These are phyloP conservation scores for Phytophthora megakarya DNA, from an alignment of 352 stramenopile genomes.

Conservation along the genomic window DNA sequence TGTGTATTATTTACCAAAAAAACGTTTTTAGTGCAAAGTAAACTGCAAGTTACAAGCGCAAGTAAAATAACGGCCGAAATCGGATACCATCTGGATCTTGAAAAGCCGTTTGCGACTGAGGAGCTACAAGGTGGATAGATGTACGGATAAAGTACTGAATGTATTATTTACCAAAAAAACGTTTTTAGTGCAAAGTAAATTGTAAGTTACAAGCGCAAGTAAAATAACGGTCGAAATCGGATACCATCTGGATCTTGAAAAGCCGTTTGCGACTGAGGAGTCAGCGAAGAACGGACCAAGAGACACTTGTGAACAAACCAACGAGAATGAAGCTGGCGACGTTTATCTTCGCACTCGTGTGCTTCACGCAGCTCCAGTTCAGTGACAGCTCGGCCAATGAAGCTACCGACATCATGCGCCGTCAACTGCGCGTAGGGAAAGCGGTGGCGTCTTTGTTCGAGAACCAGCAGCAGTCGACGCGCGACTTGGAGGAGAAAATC, in stretches of 20 bases:
- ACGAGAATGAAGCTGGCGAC: conserved; percentile 26
- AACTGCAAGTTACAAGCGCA: too few species aligned
- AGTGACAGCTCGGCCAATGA: conserved; percentile 23
- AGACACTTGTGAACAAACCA: conserved; percentile 6
- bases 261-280: conserved; percentile 24
- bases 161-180: conserved; percentile 31
- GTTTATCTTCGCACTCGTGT: conserved; percentile 25
- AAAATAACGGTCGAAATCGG: conserved; percentile 3
- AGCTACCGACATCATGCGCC: conserved; percentile 33
- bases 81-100: conserved; percentile 12
- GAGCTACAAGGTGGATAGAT: conserved; percentile 27
- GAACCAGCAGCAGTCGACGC: conserved; percentile 35
- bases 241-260: conserved; percentile 20
- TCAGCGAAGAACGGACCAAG: conserved; percentile 17
- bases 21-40: too few species aligned
- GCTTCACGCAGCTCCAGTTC: conserved; percentile 18
- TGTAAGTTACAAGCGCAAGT: too few species aligned
- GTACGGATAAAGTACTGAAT: conserved; percentile 23
- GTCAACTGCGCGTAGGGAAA: conserved; percentile 36
- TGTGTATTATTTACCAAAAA: conserved; percentile 30
- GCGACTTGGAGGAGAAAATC: conserved; percentile 32
- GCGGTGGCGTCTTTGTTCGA: conserved; percentile 37
- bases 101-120: conserved; percentile 22
- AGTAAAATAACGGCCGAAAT: conserved; percentile 7
- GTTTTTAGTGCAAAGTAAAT: too few species aligned